Conservation (phyloP, 176 grass and related monocot species). For the Avena eriantha region DNA sequence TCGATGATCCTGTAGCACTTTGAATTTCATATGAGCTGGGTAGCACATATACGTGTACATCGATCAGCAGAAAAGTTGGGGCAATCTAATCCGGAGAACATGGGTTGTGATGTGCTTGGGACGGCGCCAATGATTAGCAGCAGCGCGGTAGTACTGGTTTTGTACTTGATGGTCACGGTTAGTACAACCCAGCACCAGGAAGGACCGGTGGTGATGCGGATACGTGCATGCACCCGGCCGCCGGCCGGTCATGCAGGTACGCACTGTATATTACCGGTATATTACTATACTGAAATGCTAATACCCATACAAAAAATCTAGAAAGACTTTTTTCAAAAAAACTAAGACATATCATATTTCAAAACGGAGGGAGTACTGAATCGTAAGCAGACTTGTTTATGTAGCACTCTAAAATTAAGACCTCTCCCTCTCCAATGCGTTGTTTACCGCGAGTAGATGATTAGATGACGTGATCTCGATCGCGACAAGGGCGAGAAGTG, state of each 20-base stretch:
- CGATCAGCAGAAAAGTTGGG: neutral
- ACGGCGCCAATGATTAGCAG: neutral
- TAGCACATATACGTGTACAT: neutral
- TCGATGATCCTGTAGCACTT: neutral
- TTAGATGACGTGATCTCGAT: neutral
- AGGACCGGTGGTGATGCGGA: neutral
- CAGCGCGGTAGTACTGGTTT: neutral
- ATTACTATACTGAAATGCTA: neutral
- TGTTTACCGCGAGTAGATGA: neutral
- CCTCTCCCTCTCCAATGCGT: neutral
- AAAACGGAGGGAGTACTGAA: too few relatives aligned
- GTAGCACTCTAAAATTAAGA: neutral
- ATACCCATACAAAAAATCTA: too few relatives aligned
- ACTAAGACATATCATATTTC: too few relatives aligned
- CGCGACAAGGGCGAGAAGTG: too few relatives aligned
- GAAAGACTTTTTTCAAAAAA: too few relatives aligned
- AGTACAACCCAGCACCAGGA: slow-evolving; percentile 40
- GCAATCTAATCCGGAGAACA: neutral
- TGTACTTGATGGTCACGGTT: slow-evolving; percentile 25
- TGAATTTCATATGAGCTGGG: neutral
- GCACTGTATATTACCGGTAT: neutral
- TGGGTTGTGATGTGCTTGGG: neutral
- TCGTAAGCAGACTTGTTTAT: neutral
- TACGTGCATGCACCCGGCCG: slow-evolving; percentile 27
- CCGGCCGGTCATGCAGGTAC: neutral